Evolutionary conservation across 495 filamentous ascomycete genomes (phyloP), one percentile per base, ranked within the genome.

Genomic region (Neurospora sp.): DNA sequence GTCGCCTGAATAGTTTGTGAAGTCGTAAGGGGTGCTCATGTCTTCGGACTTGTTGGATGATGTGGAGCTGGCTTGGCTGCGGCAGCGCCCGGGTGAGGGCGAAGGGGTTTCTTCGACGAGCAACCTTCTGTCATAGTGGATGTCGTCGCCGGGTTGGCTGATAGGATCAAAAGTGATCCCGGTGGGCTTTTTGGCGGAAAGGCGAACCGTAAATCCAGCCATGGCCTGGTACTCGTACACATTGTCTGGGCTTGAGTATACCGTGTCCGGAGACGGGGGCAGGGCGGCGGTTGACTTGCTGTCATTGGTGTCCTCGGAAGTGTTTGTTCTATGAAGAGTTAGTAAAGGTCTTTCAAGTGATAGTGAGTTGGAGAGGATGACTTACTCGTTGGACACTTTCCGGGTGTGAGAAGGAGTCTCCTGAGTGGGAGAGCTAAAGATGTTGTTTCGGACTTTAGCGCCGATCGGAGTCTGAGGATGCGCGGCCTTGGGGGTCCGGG

Each of bases 291-390:
- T 53, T 1, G 46, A 7, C 42, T 46, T 22, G 20, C 3, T 53
- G 2, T 11, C 3, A 0, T 11, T 6, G 1, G 44, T 48, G 0
- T 48, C 44, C 0, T 48, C n/a, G 0, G 0, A 0, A 2, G 20
- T 22, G 5, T 53, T 53, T 4, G 46, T 53, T 9, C 46, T 53
- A 53, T 53, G 46, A 3, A 14, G 0, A 27, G 10, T 53, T 53
- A 53, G 46, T 27, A 14, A 14, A 7, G 0, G 10, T 1, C 0
- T 4, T 12, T 12, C 1, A 20, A 48, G 18, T 10, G n/a, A 5
- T 5, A 48, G n/a, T 22, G 4, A 48, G n/a, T 0, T 53, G 20
- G n/a, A 12, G n/a, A 22, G 10, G 20, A 3, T 53, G 11, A 53
- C 46, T 53, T 53, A 53, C 46, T 53, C 46, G 0, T 53, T 53